Conservation (phyloP, 305 asterid genomes). For the Solanum hybrid region DNA sequence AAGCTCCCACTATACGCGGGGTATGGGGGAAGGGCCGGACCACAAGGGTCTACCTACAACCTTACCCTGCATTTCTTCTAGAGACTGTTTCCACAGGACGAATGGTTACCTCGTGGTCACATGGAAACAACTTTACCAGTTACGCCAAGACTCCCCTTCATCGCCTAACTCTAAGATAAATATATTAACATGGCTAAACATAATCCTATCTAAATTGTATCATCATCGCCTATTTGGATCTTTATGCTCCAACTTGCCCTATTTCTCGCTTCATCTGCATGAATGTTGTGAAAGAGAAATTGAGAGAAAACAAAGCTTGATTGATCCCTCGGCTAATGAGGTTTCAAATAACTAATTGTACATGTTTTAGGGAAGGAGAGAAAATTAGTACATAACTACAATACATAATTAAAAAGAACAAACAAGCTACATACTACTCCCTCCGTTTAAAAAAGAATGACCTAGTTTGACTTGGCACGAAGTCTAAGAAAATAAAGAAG, state of each 20-base stretch:
- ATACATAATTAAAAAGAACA: not conserved
- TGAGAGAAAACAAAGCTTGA: not conserved
- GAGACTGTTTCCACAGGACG: not conserved
- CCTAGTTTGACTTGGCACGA: not conserved
- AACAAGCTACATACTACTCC: not conserved
- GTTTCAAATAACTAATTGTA: not conserved
- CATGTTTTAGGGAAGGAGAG: not conserved
- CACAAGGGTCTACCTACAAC: not conserved
- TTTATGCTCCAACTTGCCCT: not conserved
- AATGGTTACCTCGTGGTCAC: not conserved
- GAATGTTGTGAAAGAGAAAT: not conserved
- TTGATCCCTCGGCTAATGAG: not conserved
- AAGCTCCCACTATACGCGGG: not conserved
- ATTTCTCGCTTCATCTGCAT: not conserved
- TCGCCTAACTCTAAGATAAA: not conserved
- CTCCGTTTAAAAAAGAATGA: not conserved
- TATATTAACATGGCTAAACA: not conserved
- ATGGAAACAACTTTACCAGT: not conserved
- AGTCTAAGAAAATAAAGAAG: not conserved
- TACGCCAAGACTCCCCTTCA: not conserved
- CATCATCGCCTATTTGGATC: not conserved
- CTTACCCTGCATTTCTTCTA: not conserved
- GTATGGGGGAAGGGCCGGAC: not conserved
- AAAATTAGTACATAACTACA: not conserved
- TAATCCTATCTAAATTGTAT: not conserved